These are phyloP conservation scores for Schoenoplectus triqueter DNA, from an alignment of 202 grass and related monocot species.

Conservation along the genomic window DNA sequence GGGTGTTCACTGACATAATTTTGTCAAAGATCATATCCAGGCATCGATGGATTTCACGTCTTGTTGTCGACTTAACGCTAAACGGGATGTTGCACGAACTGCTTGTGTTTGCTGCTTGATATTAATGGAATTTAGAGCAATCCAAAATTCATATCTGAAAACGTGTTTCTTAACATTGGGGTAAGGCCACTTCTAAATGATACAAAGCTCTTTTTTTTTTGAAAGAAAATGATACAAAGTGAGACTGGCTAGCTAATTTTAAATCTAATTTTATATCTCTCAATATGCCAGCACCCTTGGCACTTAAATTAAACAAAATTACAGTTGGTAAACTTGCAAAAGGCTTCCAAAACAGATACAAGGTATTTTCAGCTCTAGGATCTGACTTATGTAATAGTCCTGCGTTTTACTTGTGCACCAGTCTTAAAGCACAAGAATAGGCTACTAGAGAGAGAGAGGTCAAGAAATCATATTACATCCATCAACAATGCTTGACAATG, in stretches of 20 bases:
- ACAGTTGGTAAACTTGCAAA: neutral
- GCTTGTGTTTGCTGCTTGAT: neutral
- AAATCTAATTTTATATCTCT: neutral
- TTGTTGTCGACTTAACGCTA: neutral
- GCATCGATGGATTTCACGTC: neutral
- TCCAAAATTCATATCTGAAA: neutral
- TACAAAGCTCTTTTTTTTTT: too few relatives aligned
- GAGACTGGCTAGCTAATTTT: neutral
- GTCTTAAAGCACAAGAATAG: neutral
- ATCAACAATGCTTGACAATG: neutral
- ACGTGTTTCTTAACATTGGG: neutral
- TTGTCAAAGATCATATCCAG: neutral
- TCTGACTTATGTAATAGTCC: neutral
- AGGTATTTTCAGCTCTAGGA: neutral
- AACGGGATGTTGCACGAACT: neutral
- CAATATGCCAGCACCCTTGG: neutral
- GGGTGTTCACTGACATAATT: neutral
- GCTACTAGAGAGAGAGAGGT: neutral
- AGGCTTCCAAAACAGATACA: neutral
- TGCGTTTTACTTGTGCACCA: neutral
- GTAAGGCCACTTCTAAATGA: neutral
- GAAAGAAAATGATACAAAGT: neutral
- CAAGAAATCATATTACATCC: slow-evolving; percentile 2
- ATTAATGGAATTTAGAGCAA: neutral
- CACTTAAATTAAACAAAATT: neutral